A percentile compares a stretch with the other conserved stretches of the same genome.
Evolutionary conservation across 2,329 filamentous ascomycete genomes (phyloP).

Genomic region (Zasmidium citrigriseum): DNA sequence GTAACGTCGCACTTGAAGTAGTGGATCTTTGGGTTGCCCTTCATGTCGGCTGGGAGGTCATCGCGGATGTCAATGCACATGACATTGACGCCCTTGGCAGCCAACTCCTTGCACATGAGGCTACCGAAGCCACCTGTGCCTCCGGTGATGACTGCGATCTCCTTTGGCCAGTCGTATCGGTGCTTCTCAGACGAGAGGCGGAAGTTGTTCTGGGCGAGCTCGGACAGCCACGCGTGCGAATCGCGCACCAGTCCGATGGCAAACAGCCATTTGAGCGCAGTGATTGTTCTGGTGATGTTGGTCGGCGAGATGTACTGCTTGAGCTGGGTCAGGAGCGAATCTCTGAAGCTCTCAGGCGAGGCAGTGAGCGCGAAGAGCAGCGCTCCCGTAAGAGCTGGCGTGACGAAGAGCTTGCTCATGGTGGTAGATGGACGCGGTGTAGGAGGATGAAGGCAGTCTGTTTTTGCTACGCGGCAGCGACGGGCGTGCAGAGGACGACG

Average conservation of each 20-base stretch:
- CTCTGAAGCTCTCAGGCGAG: slow-evolving; percentile 30
- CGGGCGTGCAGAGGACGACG: neutral
- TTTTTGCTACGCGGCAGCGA: neutral
- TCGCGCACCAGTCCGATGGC: slow-evolving; percentile 33
- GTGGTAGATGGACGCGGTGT: slow-evolving; percentile 7
- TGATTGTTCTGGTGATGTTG: slow-evolving; percentile 29
- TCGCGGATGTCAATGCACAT: slow-evolving; percentile 41
- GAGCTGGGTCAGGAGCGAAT: slow-evolving; percentile 31
- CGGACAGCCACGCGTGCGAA: slow-evolving; percentile 31
- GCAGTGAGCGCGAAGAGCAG: slow-evolving; percentile 32
- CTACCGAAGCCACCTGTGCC: slow-evolving; percentile 41
- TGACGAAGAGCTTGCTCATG: slow-evolving; percentile 21
- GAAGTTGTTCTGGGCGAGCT: slow-evolving; percentile 39
- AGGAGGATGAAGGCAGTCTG: neutral
- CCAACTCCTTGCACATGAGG: slow-evolving; percentile 37
- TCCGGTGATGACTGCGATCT: slow-evolving; percentile 39
- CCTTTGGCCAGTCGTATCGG: slow-evolving; percentile 38
- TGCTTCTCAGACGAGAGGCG: slow-evolving; percentile 37
- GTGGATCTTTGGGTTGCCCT: slow-evolving; percentile 34
- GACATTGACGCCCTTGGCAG: slow-evolving; percentile 39
- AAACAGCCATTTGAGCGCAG: slow-evolving; percentile 33
- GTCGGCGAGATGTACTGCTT: slow-evolving; percentile 28
- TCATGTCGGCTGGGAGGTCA: slow-evolving; percentile 35
- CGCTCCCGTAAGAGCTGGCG: slow-evolving; percentile 32
- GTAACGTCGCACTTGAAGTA: slow-evolving; percentile 52